Evolutionary conservation across 2,329 filamentous ascomycete genomes (phyloP).

Genomic region (Hypoxylon sp.): DNA sequence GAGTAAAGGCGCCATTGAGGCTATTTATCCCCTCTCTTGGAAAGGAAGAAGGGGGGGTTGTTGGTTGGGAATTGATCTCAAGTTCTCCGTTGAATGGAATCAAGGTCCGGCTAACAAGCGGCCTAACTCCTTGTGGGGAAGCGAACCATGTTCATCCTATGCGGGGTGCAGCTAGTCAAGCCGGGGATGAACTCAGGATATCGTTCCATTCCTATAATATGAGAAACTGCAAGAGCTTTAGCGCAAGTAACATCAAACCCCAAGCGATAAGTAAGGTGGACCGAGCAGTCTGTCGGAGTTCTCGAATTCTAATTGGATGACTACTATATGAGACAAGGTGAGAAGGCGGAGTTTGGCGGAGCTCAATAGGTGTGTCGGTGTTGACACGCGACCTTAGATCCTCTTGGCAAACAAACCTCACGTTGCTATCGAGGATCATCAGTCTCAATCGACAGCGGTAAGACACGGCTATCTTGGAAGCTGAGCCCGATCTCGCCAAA

Average conservation of each 20-base stretch:
- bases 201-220: slow-evolving; percentile 22
- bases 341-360: slow-evolving; percentile 24
- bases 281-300: slow-evolving; percentile 26
- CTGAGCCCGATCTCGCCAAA: slow-evolving; percentile 7
- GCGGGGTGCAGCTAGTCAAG: slow-evolving; percentile 35
- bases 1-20: slow-evolving; percentile 16
- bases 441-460: slow-evolving; percentile 6
- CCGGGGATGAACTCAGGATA: slow-evolving; percentile 20
- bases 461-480: slow-evolving; percentile 23
- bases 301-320: slow-evolving; percentile 24
- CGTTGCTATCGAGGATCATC: not conserved
- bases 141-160: slow-evolving; percentile 13
- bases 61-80: slow-evolving; percentile 3
- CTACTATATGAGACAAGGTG: not conserved
- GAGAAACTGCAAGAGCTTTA: slow-evolving; percentile 16
- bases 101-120: slow-evolving; percentile 12
- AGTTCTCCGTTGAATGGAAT: slow-evolving; percentile 6
- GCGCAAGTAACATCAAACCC: slow-evolving; percentile 11
- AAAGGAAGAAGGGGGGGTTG: too few relatives aligned
- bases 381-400: slow-evolving; percentile 17
- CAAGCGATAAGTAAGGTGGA: slow-evolving; percentile 7
- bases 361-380: slow-evolving; percentile 21
- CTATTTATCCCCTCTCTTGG: slow-evolving; percentile 34
- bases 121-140: slow-evolving; percentile 36
- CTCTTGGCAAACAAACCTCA: slow-evolving; percentile 34